Percentiles rank a stretch among this genome's conserved stretches.
Evolutionary conservation across 352 stramenopile species (phyloP).

Genomic region (Phytophthora pisi): DNA sequence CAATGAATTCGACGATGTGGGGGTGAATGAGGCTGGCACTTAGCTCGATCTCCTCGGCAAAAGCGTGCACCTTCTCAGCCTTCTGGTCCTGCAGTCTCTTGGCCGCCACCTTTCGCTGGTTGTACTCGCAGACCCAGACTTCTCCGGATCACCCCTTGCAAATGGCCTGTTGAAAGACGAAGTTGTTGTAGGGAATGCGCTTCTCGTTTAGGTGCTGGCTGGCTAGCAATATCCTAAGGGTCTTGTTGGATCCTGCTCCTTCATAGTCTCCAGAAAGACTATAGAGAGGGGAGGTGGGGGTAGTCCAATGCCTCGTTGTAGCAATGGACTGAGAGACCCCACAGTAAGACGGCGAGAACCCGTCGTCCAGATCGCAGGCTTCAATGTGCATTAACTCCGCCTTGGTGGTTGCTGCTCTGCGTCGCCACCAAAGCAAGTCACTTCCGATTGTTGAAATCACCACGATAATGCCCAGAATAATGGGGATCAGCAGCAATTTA

Average conservation of each 20-base stretch:
- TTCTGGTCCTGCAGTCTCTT: constrained; percentile 45
- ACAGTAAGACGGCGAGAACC: constrained; percentile 2
- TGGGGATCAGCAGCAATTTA: constrained; percentile 16
- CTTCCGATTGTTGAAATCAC: not conserved
- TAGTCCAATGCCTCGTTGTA: constrained; percentile 18
- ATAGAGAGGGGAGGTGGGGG: not conserved
- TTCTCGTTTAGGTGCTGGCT: constrained; percentile 27
- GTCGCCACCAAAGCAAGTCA: constrained; percentile 16
- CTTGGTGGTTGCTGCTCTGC: constrained; percentile 2
- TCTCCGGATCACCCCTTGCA: constrained; percentile 45
- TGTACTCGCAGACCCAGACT: constrained; percentile 57
- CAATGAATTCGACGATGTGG: constrained; percentile 43
- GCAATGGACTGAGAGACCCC: constrained; percentile 9
- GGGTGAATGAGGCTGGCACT: constrained; percentile 36
- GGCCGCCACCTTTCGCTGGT: constrained; percentile 43
- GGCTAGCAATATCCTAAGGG: constrained; percentile 27
- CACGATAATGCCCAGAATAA: constrained; percentile 3
- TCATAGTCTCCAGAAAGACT: constrained; percentile 18
- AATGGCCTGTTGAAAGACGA: constrained; percentile 25
- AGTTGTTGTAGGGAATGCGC: constrained; percentile 23
- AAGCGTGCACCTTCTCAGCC: constrained; percentile 44
- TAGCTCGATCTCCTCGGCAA: constrained; percentile 45
- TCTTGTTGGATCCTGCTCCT: constrained; percentile 30
- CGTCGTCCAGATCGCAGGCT: not conserved
- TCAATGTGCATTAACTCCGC: not conserved